These are phyloP conservation scores for Zygoascus ofunaensis DNA, from an alignment of 805 yeast genomes.

Conservation along the genomic window DNA sequence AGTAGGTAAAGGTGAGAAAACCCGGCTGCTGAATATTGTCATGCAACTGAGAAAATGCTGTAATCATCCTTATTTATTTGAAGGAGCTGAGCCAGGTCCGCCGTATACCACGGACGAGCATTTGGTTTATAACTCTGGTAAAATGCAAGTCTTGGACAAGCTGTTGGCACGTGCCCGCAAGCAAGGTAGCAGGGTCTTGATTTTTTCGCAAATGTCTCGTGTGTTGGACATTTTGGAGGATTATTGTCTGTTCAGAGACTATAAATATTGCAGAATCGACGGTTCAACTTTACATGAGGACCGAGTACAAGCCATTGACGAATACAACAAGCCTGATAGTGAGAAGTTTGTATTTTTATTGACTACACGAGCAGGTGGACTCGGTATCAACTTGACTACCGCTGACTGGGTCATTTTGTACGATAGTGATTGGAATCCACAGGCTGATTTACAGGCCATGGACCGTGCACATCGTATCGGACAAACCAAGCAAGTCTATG, in stretches of 20 bases:
- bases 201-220: constrained; percentile 91
- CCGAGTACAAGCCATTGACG: constrained; percentile 86
- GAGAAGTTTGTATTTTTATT: constrained; percentile 75
- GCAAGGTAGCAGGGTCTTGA: constrained; percentile 81
- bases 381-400: constrained; percentile 84
- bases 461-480: constrained; percentile 97
- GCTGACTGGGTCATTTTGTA: constrained; percentile 85
- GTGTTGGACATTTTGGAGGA: constrained; percentile 84
- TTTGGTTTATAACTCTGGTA: constrained; percentile 79
- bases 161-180: constrained; percentile 59
- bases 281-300: constrained; percentile 92
- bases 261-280: constrained; percentile 83
- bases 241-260: constrained; percentile 77
- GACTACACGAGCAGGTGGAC: constrained; percentile 95
- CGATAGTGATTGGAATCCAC: constrained; percentile 98
- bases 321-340: constrained; percentile 73
- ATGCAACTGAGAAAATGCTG: constrained; percentile 97
- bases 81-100: constrained; percentile 99
- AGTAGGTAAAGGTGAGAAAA: constrained; percentile 88
- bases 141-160: constrained; percentile 82
- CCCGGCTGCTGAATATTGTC: constrained; percentile 82
- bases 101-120: constrained; percentile 96
- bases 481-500: constrained; percentile 90
- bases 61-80: constrained; percentile 93
- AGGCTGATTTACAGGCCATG: constrained; percentile 96